phyloP scores from a whole-genome alignment of 2,329 filamentous ascomycete species.

The Trichophaea hybrida region DNA sequence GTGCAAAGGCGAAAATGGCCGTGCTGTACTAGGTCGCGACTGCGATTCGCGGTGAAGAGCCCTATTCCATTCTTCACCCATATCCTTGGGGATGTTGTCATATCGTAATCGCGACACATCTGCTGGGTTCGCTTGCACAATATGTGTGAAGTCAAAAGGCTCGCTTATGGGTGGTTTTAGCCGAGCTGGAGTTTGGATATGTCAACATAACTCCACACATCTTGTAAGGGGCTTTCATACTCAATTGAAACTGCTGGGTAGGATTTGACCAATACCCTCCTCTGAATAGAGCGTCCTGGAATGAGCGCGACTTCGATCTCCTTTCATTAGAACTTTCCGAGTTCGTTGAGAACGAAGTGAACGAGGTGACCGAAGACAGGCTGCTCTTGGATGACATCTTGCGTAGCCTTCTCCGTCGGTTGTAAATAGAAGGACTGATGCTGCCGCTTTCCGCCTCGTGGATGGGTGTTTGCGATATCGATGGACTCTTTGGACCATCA shows the following conservation, averaged over 20 bases:
- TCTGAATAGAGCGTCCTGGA: neutral
- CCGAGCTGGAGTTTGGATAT: neutral
- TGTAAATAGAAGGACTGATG: neutral
- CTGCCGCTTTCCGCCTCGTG: neutral
- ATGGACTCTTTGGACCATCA: neutral
- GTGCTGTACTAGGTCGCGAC: neutral
- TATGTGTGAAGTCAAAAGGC: slow-evolving; percentile 23
- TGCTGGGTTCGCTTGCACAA: slow-evolving; percentile 18
- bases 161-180: slow-evolving; percentile 15
- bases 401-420: neutral
- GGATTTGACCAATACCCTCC: neutral
- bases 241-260: neutral
- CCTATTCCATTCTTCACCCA: slow-evolving; percentile 20
- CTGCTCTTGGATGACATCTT: slow-evolving; percentile 6
- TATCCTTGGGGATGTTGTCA: slow-evolving; percentile 9
- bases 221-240: neutral
- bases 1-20: neutral
- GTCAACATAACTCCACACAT: neutral
- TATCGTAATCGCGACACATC: slow-evolving; percentile 14
- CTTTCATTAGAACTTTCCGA: neutral
- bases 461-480: neutral
- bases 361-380: neutral
- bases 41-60: slow-evolving; percentile 6
- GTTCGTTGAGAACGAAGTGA: neutral
- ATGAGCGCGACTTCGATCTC: neutral